Evolutionary conservation across 1,139 yeast genomes (phyloP), one percentile per base, ranked within the genome.

Genomic region (Spencermartinsiella ligniputridi): DNA sequence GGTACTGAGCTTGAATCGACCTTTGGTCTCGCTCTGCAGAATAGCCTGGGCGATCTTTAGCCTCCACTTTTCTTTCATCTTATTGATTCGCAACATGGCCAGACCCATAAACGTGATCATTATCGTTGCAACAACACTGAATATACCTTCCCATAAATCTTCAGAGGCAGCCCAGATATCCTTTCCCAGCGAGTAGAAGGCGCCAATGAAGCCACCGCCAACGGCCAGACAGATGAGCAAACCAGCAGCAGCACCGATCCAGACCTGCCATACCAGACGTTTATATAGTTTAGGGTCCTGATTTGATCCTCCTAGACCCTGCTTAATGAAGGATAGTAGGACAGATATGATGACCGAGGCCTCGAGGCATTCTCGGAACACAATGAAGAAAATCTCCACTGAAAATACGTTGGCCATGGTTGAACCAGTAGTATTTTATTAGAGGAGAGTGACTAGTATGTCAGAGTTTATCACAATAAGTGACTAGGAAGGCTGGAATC

Each of bases 31-130:
- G 13, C 43, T 32, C 22, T 39, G 74, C 41, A 79, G 66, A 50
- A 83, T 75, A 33, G 94, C 86, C 52, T 75, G 77, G 15, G 96
- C 95, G 58, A 90, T 76, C 69, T 90, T 90, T 54, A 87, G 74
- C 71, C 96, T 81, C 88, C 96, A 90, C 68, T 89, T 90, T 58
- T 81, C 92, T 65, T 86, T 82, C 81, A 90, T 77, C 70, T 89
- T 90, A 66, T 90, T 88, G 62, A 90, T 76, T 63, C 97, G 78
- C 57, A 90, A 76, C 84, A 90, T 86, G 60, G 95, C 95, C 55
- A 90, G 70, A 42, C 97, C 97, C 96, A 90, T 89, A 40, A 81
- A 58, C 2, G 96, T 80, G 51, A 90, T 90, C 64, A 90, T 77
- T 18, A 85, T 71, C 0, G 95, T 78, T 1, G 97, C 97, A 57